Evolutionary conservation across 129 eudicot genomes (phyloP).

Genomic region (Centaurea solstitialis): DNA sequence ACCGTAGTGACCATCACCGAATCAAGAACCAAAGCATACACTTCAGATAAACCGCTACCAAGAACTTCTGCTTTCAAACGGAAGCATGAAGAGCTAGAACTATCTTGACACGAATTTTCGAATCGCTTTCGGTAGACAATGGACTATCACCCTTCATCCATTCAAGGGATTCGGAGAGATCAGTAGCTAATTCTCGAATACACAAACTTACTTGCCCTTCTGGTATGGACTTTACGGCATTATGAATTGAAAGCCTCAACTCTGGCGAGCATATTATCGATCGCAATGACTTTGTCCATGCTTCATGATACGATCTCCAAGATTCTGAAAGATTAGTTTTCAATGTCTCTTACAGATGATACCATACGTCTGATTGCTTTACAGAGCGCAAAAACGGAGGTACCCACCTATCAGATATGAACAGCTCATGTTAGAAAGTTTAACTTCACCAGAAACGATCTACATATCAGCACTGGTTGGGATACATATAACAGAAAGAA

Average conservation of each 20-base stretch:
- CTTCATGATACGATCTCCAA: constrained; percentile 27
- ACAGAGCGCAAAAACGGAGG: constrained; percentile 68
- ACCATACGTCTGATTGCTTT: constrained; percentile 59
- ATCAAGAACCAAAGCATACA: constrained; percentile 65
- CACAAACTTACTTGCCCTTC: constrained; percentile 85
- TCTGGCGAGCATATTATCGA: constrained; percentile 62
- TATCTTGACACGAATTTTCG: constrained; percentile 23
- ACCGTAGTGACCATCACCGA: constrained; percentile 75
- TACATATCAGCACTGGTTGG: background rate
- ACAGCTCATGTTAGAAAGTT: constrained; percentile 26
- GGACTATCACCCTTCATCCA: constrained; percentile 56
- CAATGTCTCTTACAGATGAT: constrained; percentile 38
- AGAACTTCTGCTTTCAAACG: constrained; percentile 57
- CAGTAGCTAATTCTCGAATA: constrained; percentile 51
- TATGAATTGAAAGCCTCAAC: constrained; percentile 63
- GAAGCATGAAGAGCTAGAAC: constrained; percentile 24
- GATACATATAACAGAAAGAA: background rate
- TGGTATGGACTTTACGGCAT: constrained; percentile 76
- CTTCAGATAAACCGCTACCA: constrained; percentile 64
- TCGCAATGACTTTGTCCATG: constrained; percentile 59
- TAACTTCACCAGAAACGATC: background rate
- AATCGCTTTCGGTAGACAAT: constrained; percentile 14
- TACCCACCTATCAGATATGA: constrained; percentile 54
- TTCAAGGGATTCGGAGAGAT: constrained; percentile 64
- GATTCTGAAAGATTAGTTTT: constrained; percentile 30